phyloP scores from a whole-genome alignment of 2,329 filamentous ascomycete genomes.

The Fusarium ramigenum region DNA sequence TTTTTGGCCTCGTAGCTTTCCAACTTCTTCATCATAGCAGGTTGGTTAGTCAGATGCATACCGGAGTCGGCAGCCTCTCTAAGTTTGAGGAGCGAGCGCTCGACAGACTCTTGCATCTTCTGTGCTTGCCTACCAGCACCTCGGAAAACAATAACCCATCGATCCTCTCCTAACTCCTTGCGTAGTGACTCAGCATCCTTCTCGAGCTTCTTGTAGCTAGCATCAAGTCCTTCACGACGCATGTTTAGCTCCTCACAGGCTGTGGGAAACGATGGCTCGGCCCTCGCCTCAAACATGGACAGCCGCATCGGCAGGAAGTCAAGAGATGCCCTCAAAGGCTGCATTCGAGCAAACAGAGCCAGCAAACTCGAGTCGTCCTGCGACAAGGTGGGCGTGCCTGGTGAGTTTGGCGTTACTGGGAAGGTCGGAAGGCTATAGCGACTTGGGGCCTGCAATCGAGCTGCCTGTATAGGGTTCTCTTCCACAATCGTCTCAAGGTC shows the following conservation, averaged over 20 bases:
- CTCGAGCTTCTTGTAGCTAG: conserved; percentile 87
- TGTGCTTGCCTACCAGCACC: conserved; percentile 91
- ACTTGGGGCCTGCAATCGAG: conserved; percentile 65
- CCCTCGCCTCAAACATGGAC: conserved; percentile 83
- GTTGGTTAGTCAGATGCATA: conserved; percentile 76
- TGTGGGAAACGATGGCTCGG: conserved; percentile 82
- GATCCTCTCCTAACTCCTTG: conserved; percentile 91
- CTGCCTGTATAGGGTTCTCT: conserved; percentile 72
- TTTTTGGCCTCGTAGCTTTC: conserved; percentile 97
- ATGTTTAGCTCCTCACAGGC: conserved; percentile 89
- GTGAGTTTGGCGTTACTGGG: conserved; percentile 69
- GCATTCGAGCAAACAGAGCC: conserved; percentile 93
- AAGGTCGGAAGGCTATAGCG: conserved; percentile 76
- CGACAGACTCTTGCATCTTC: conserved; percentile 96
- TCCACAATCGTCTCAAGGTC: conserved; percentile 95
- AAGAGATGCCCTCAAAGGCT: conserved; percentile 88
- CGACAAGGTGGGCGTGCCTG: conserved; percentile 62
- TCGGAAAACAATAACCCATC: conserved; percentile 95
- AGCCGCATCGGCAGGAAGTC: conserved; percentile 97
- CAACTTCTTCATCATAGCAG: conserved; percentile 80
- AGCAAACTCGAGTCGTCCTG: conserved; percentile 90
- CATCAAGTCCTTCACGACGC: conserved; percentile 77
- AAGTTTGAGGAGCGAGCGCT: conserved; percentile 84
- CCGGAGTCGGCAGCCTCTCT: conserved; percentile 80
- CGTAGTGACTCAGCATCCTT: conserved; percentile 88